Evolutionary conservation across 352 stramenopile genomes (phyloP).

Genomic region (Hyphochytrium catenoides): DNA sequence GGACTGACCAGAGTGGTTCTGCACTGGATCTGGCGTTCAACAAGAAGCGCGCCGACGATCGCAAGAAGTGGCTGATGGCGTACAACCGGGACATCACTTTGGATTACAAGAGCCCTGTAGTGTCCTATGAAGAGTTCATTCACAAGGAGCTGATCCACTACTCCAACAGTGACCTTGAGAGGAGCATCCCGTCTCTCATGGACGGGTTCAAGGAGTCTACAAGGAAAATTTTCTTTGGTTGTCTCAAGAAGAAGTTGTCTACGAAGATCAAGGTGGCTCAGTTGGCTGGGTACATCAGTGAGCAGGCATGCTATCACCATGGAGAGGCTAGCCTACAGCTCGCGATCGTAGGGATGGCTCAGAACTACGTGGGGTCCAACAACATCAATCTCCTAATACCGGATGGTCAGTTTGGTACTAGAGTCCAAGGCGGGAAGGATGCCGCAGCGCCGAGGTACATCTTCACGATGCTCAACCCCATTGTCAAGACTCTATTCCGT

Average conservation of each 20-base stretch:
- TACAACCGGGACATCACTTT: slow-evolving; percentile 70
- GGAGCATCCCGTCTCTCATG: not conserved
- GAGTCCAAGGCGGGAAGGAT: too few species aligned
- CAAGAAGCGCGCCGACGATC: slow-evolving; percentile 83
- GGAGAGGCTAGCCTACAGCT: slow-evolving; percentile 1
- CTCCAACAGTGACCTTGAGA: slow-evolving; percentile 2
- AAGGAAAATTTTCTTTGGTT: too few species aligned
- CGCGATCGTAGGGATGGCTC: slow-evolving; percentile 4
- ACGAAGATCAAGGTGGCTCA: slow-evolving; percentile 7
- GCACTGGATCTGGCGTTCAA: slow-evolving; percentile 96
- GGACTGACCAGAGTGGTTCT: slow-evolving; percentile 48
- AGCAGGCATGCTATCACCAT: not conserved
- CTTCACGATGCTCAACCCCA: too few species aligned
- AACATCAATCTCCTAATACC: slow-evolving; percentile 1
- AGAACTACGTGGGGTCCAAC: slow-evolving; percentile 2
- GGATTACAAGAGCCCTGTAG: slow-evolving; percentile 70
- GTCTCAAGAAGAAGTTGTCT: too few species aligned
- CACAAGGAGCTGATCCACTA: slow-evolving; percentile 2
- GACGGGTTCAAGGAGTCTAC: slow-evolving; percentile 8
- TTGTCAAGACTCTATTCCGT: slow-evolving; percentile 1
- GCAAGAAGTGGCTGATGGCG: slow-evolving; percentile 91
- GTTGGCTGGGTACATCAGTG: not conserved
- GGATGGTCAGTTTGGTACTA: not conserved
- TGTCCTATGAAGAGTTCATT: too few species aligned
- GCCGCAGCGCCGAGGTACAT: too few species aligned